These are phyloP conservation scores for Guyanaporus albipodus DNA, from an alignment of 768 basidiomycete species.

Conservation along the genomic window DNA sequence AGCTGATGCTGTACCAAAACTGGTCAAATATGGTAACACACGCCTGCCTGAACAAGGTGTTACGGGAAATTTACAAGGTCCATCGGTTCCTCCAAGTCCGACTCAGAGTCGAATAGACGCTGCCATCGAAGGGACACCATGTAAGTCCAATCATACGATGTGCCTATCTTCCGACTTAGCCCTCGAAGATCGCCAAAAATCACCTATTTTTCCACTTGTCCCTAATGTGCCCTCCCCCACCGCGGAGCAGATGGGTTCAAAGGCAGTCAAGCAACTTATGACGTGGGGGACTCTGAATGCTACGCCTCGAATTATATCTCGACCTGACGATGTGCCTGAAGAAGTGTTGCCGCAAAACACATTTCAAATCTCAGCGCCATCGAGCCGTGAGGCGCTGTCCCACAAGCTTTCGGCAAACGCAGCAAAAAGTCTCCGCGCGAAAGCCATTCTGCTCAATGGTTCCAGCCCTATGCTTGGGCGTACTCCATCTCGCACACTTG, in stretches of 20 bases:
- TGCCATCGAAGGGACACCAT: conserved; percentile 89
- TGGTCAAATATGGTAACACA: conserved; percentile 78
- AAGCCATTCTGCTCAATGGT: conserved; percentile 59
- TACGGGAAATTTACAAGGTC: conserved; percentile 35
- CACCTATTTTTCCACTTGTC: conserved; percentile 72
- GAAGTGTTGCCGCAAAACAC: conserved; percentile 44
- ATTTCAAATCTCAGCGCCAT: conserved; percentile 75
- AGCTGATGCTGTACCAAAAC: conserved; percentile 45
- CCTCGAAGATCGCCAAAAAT: conserved; percentile 56
- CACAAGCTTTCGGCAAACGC: conserved; percentile 80
- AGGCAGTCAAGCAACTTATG: conserved; percentile 88
- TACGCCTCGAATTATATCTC: conserved; percentile 83
- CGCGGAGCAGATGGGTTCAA: conserved; percentile 73
- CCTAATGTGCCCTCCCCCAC: conserved; percentile 86
- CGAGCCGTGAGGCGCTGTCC: conserved; percentile 78
- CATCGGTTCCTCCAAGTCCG: conserved; percentile 77
- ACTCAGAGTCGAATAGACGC: conserved; percentile 87
- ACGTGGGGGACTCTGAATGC: conserved; percentile 94
- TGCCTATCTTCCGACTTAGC: conserved; percentile 8
- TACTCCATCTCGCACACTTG: conserved; percentile 36
- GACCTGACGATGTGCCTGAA: conserved; percentile 51
- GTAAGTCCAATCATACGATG: conserved; percentile 44
- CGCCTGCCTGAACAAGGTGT: conserved; percentile 73
- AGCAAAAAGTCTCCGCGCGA: conserved; percentile 71
- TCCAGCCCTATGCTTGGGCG: conserved; percentile 26